Evolutionary conservation across 2,329 filamentous ascomycete species (phyloP).

Genomic region (Dactylellina drechsleri): DNA sequence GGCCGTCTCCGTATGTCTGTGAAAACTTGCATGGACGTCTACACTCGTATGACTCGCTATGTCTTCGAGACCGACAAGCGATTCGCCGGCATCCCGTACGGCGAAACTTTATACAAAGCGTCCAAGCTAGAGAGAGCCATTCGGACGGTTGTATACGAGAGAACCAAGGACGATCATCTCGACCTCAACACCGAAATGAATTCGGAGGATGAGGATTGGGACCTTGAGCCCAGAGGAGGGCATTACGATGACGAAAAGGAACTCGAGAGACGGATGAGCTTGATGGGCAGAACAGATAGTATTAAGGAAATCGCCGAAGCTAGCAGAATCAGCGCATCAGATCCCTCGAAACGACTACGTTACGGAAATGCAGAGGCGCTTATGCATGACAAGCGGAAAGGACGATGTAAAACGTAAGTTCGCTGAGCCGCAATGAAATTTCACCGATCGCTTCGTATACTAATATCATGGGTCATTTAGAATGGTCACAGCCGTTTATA

Average conservation of each 20-base stretch:
- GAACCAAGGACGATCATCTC: conserved; percentile 48
- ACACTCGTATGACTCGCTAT: conserved; percentile 89
- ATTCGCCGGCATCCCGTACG: conserved; percentile 92
- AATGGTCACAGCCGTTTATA: conserved; percentile 85
- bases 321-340: conserved; percentile 27
- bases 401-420: conserved; percentile 55
- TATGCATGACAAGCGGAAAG: conserved; percentile 53
- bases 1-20: conserved; percentile 89
- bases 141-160: conserved; percentile 81
- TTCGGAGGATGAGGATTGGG: conserved; percentile 52
- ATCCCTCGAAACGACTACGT: conserved; percentile 12
- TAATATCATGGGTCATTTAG: conserved; percentile 19
- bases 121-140: conserved; percentile 95
- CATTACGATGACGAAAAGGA: conserved; percentile 51
- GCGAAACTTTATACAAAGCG: conserved; percentile 90
- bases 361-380: conserved; percentile 41
- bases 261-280: conserved; percentile 46
- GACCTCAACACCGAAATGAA: conserved; percentile 50
- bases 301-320: conserved; percentile 52
- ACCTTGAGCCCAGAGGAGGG: conserved; percentile 47
- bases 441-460: background rate
- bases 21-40: conserved; percentile 97
- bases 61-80: conserved; percentile 99
- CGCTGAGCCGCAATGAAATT: background rate
- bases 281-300: conserved; percentile 51